Percentiles rank a stretch among this genome's conserved stretches.
These are phyloP conservation scores for Gastrolobium villosum DNA, from an alignment of 306 rosid genomes.

Conservation along the genomic window DNA sequence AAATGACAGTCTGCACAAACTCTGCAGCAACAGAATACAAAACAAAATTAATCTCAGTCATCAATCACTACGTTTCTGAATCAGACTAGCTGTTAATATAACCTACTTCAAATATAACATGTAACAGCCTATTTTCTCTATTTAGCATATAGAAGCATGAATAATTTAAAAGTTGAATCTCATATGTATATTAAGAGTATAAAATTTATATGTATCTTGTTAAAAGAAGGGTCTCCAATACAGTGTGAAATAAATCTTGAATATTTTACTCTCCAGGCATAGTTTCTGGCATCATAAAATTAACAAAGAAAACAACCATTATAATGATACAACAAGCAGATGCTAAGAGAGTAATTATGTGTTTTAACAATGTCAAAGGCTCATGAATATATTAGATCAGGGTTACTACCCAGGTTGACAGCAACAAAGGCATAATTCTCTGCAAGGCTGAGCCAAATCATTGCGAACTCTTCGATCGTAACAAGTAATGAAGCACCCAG, in stretches of 20 bases:
- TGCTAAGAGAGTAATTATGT: slow-evolving; percentile 20
- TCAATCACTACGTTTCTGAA: slow-evolving; percentile 5
- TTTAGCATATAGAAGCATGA: slow-evolving; percentile 33
- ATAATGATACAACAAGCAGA: slow-evolving; percentile 24
- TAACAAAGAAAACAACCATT: slow-evolving; percentile 32
- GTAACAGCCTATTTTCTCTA: not conserved
- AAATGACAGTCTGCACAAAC: slow-evolving; percentile 98
- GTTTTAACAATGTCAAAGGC: slow-evolving; percentile 34
- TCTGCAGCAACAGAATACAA: slow-evolving; percentile 57
- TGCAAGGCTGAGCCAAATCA: slow-evolving; percentile 99
- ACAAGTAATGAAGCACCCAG: slow-evolving; percentile 99
- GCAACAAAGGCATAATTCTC: slow-evolving; percentile 98
- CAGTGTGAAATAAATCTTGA: slow-evolving; percentile 12
- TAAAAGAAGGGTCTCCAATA: slow-evolving; percentile 18
- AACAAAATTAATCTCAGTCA: slow-evolving; percentile 39
- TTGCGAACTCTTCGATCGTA: slow-evolving; percentile 96
- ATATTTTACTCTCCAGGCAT: slow-evolving; percentile 6
- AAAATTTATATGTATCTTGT: not conserved
- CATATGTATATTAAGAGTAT: not conserved
- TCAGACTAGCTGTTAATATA: slow-evolving; percentile 6
- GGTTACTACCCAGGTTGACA: slow-evolving; percentile 94
- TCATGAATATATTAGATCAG: slow-evolving; percentile 26
- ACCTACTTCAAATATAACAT: slow-evolving; percentile 23
- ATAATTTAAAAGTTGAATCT: slow-evolving; percentile 5
- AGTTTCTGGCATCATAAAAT: slow-evolving; percentile 32